These are phyloP conservation scores for Diaporthe amygdali DNA, from an alignment of 2,329 filamentous ascomycete species.

Conservation along the genomic window DNA sequence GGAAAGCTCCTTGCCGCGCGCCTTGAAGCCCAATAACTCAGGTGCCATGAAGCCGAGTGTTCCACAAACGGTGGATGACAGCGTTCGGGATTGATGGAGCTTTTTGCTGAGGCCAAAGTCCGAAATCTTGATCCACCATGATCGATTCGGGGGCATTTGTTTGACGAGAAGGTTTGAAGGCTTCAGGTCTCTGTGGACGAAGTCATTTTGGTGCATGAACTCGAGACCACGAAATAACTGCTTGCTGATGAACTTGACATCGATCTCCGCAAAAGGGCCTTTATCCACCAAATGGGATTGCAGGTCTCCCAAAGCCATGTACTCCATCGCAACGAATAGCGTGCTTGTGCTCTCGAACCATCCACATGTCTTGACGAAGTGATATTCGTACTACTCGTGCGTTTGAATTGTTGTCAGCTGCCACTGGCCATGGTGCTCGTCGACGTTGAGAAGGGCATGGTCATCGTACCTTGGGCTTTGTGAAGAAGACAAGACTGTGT, in stretches of 20 bases:
- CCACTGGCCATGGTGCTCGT: not conserved
- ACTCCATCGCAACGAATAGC: not conserved
- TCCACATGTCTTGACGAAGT: not conserved
- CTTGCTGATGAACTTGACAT: not conserved
- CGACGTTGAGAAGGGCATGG: not conserved
- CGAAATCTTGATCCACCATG: not conserved
- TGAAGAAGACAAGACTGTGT: not conserved
- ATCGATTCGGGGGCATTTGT: not conserved
- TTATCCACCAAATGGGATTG: not conserved
- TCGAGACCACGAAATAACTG: not conserved
- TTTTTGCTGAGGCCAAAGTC: not conserved
- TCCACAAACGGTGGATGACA: not conserved
- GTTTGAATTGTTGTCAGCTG: not conserved
- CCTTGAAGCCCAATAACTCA: not conserved
- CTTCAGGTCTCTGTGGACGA: not conserved
- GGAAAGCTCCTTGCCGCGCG: not conserved
- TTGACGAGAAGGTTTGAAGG: not conserved
- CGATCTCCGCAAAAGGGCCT: not conserved
- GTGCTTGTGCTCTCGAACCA: not conserved
- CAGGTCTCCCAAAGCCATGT: not conserved
- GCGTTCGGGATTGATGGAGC: not conserved
- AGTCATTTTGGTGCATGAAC: not conserved
- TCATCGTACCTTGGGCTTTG: not conserved
- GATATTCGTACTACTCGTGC: not conserved
- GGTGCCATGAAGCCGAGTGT: not conserved